Evolutionary conservation across 2,329 filamentous ascomycete species (phyloP).

Genomic region (Blastomyces parvus): DNA sequence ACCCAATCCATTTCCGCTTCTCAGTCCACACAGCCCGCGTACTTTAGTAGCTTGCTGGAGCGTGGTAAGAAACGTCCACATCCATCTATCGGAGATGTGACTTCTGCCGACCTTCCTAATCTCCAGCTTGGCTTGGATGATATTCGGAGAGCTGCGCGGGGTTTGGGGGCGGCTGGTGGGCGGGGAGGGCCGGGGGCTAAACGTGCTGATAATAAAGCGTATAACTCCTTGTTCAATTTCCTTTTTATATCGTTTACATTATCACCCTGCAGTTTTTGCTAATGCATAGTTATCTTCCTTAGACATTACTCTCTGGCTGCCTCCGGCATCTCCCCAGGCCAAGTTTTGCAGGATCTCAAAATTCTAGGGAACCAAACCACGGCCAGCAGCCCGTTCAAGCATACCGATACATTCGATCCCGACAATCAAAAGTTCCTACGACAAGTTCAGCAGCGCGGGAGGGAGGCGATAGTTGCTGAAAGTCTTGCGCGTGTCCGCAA

Average conservation of each 20-base stretch:
- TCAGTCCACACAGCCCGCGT: slow-evolving; percentile 44
- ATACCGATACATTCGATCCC: slow-evolving; percentile 41
- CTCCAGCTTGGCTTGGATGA: slow-evolving; percentile 88
- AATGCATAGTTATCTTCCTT: neutral
- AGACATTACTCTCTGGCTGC: slow-evolving; percentile 89
- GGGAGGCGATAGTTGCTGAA: slow-evolving; percentile 81
- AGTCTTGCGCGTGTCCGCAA: slow-evolving; percentile 79
- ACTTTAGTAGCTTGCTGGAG: slow-evolving; percentile 56
- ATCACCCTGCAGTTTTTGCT: neutral
- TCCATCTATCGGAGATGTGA: slow-evolving; percentile 41
- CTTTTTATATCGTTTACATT: neutral
- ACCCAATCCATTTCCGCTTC: slow-evolving; percentile 20
- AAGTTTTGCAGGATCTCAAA: slow-evolving; percentile 77
- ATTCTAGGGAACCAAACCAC: slow-evolving; percentile 62
- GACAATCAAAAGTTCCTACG: slow-evolving; percentile 64
- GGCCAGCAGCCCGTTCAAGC: slow-evolving; percentile 28
- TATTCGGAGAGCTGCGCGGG: slow-evolving; percentile 66
- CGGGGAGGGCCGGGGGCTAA: slow-evolving; percentile 37
- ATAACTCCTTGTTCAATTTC: slow-evolving; percentile 20
- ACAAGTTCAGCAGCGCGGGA: slow-evolving; percentile 81
- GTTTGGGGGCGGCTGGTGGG: slow-evolving; percentile 60
- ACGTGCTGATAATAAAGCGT: slow-evolving; percentile 45
- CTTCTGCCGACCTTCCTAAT: slow-evolving; percentile 70
- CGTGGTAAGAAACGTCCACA: slow-evolving; percentile 58
- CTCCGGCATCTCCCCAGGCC: slow-evolving; percentile 81